Evolutionary conservation across 2,329 filamentous ascomycete species (phyloP).

Genomic region (Rhynchosporium agropyri): DNA sequence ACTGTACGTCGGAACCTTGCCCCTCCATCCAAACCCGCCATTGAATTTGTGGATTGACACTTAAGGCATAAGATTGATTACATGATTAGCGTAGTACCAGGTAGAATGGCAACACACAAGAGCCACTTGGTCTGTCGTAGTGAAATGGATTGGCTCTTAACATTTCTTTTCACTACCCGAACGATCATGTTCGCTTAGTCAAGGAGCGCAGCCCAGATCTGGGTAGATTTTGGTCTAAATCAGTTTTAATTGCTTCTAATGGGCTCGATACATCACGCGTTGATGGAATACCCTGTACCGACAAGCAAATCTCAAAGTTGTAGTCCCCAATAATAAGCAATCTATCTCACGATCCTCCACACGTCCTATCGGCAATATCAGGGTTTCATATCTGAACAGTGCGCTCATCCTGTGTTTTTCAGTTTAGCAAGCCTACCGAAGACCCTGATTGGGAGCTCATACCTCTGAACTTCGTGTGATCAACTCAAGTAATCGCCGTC

Average conservation of each 20-base stretch:
- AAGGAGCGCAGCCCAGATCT: not conserved
- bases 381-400: constrained; percentile 22
- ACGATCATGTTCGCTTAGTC: not conserved
- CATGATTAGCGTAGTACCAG: no score
- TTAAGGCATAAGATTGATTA: no score
- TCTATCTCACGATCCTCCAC: constrained; percentile 23
- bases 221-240: constrained; percentile 1
- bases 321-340: constrained; percentile 29
- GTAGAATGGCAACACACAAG: no score
- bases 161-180: not conserved
- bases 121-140: no score
- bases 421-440: not conserved
- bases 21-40: constrained; percentile 17
- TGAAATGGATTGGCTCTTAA: no score
- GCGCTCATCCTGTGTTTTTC: constrained; percentile 19
- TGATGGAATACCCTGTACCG: constrained; percentile 14
- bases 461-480: constrained; percentile 35
- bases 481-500: constrained; percentile 54
- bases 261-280: constrained; percentile 10
- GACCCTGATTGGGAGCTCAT: not conserved
- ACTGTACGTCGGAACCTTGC: constrained; percentile 12
- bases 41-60: not conserved
- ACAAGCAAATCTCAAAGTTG: constrained; percentile 19
- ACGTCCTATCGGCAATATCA: constrained; percentile 21
- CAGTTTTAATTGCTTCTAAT: constrained; percentile 18